Conservation (phyloP, 768 basidiomycete genomes). For the Polyporus arcularius region DNA sequence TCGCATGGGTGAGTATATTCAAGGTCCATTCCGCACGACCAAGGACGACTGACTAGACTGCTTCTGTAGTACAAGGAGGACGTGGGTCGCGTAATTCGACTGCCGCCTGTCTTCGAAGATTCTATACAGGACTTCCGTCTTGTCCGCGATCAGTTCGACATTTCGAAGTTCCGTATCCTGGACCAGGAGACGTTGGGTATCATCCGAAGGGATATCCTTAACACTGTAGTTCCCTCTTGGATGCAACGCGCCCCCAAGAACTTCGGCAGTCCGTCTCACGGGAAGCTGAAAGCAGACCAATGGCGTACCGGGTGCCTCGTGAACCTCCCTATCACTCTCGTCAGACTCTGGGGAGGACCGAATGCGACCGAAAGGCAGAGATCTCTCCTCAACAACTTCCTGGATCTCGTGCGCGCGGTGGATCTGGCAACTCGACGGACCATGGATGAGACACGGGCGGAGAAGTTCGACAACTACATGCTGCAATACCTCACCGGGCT, state of each 20-base stretch:
- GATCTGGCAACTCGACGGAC: conserved; percentile 24
- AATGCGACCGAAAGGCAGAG: conserved; percentile 8
- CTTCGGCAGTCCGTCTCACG: conserved; percentile 32
- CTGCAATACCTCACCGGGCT: conserved; percentile 24
- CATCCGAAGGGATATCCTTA: neutral
- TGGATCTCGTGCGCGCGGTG: conserved; percentile 25
- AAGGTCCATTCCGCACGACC: neutral
- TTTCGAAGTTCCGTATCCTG: neutral
- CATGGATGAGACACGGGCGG: conserved; percentile 6
- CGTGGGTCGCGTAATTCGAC: neutral
- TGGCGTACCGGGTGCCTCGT: conserved; percentile 36
- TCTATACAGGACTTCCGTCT: neutral
- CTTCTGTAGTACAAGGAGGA: neutral
- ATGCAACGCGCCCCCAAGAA: conserved; percentile 31
- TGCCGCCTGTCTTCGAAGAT: neutral
- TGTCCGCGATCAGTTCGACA: neutral
- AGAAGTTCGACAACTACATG: conserved; percentile 3
- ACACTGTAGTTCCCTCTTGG: conserved; percentile 31
- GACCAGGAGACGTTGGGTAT: neutral
- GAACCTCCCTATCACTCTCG: conserved; percentile 36
- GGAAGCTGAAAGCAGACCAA: conserved; percentile 39
- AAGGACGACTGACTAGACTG: no score
- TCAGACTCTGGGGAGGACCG: conserved; percentile 34
- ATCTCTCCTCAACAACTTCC: conserved; percentile 31
- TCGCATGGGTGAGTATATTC: neutral